Base-by-base conservation (phyloP, 108 stramenopile species). In the Pseudonitzschia delicatissima region DNA sequence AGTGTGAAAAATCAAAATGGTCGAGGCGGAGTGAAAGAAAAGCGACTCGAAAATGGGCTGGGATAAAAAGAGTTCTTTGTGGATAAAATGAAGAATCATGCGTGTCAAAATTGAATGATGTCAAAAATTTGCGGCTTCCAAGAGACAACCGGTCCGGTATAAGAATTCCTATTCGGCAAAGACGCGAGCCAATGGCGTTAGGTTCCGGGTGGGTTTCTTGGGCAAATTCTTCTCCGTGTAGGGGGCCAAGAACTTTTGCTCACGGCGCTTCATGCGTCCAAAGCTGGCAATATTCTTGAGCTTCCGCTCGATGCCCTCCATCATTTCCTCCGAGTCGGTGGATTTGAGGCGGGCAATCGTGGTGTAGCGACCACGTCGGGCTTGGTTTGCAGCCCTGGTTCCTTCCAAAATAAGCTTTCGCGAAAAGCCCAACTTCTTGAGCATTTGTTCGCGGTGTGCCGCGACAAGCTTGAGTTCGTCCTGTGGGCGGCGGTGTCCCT, bases 271-370 rank as follows among this genome's bases (percentile, higher is more conserved):
- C 23, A 23, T 51, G 20, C 6, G 21, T 28, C 50, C 50, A 51
- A 18, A 51, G 23, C 21, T 51, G 0, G 25, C 2, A 51, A 51
- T 7, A 25, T 51, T 51, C 12, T 51, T 18, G 13, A 51, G 5
- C 7, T 51, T 51, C 25, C 13, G 5, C 3, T 5, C 21, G 27
- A 51, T 23, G 5, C 23, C 11, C 6, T 51, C 50, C 27, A 51
- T 9, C 5, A 51, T 13, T 15, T 51, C 50, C 2, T 51, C 21
- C 6, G 50, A 51, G 21, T 51, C 25, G 27, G 26, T 23, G 0
- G 50, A 51, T 51, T 23, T 51, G 9, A 51, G 27, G 25, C 50
- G 50, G 0, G 50, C 50, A 25, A 51, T 51, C 11, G 50, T 51
- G 4, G 20, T 18, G 13, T 51, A 51, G 12, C 50, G 50, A 51